Conservation (phyloP, 1,284 basidiomycete genomes). For the Ceratobasidium sp. region DNA sequence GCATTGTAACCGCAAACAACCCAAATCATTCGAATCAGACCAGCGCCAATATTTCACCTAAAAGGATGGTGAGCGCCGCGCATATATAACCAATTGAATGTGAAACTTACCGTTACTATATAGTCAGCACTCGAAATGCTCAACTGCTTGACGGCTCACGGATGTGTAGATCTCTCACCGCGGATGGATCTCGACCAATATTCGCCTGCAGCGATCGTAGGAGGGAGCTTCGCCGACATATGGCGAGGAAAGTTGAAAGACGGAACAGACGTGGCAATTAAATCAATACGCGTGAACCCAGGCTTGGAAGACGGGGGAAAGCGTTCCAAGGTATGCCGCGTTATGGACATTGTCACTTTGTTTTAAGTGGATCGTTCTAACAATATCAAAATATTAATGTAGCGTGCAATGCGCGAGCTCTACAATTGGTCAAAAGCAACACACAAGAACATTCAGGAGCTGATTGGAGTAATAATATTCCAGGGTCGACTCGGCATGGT, state of each 20-base stretch:
- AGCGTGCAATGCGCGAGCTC: slow-evolving; percentile 10
- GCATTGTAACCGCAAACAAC: no score
- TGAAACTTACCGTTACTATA: background rate
- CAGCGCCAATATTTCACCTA: background rate
- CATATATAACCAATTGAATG: background rate
- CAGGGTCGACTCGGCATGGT: slow-evolving; percentile 19
- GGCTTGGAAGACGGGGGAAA: background rate
- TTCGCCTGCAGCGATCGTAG: background rate
- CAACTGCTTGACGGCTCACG: background rate
- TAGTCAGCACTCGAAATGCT: slow-evolving; percentile 24
- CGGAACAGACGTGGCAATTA: slow-evolving; percentile 7
- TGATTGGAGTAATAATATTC: slow-evolving; percentile 1
- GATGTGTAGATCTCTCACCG: slow-evolving; percentile 2
- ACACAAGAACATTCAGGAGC: slow-evolving; percentile 6
- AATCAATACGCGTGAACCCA: background rate
- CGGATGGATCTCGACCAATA: background rate
- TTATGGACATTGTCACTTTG: no score
- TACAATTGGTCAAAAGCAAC: slow-evolving; percentile 23
- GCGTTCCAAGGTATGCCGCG: background rate
- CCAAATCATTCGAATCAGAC: no score
- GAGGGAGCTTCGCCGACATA: slow-evolving; percentile 28
- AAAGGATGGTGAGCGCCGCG: background rate
- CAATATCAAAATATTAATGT: no score
- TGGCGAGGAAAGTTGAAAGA: background rate
- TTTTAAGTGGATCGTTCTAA: background rate